Conservation (phyloP, 2,329 filamentous ascomycete genomes). For the Pezizomycotina sp. region DNA sequence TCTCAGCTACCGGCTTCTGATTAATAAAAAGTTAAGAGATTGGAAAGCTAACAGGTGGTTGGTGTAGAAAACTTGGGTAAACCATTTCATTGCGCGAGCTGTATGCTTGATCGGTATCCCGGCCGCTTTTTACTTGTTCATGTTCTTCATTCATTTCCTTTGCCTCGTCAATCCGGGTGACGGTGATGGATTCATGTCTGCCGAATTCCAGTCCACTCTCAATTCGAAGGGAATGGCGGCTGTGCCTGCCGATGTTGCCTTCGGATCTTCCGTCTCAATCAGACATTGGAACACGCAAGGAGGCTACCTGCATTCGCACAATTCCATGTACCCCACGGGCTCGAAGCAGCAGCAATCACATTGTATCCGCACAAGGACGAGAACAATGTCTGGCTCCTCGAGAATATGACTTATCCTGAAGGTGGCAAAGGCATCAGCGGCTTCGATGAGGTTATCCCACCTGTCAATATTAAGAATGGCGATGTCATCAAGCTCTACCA, state of each 20-base stretch:
- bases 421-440: constrained; percentile 22
- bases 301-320: constrained; percentile 91
- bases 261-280: constrained; percentile 70
- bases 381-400: constrained; percentile 86
- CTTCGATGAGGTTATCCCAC: constrained; percentile 38
- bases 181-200: constrained; percentile 98
- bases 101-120: constrained; percentile 90
- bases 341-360: constrained; percentile 98
- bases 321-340: constrained; percentile 91
- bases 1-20: background rate
- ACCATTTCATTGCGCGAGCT: constrained; percentile 78
- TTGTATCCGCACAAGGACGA: constrained; percentile 98
- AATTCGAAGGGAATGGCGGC: constrained; percentile 96
- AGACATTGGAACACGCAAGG: constrained; percentile 96
- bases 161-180: constrained; percentile 90
- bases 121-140: constrained; percentile 75
- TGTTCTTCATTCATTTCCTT: constrained; percentile 94
- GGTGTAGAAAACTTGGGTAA: constrained; percentile 58
- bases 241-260: constrained; percentile 76
- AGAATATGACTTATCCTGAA: constrained; percentile 82
- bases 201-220: constrained; percentile 92
- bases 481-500: constrained; percentile 72
- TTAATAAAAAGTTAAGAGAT: background rate
- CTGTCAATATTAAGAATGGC: constrained; percentile 58
- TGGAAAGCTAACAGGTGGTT: constrained; percentile 17